phyloP scores from a whole-genome alignment of 2,329 filamentous ascomycete genomes.

The Paecilomyces formosus region DNA sequence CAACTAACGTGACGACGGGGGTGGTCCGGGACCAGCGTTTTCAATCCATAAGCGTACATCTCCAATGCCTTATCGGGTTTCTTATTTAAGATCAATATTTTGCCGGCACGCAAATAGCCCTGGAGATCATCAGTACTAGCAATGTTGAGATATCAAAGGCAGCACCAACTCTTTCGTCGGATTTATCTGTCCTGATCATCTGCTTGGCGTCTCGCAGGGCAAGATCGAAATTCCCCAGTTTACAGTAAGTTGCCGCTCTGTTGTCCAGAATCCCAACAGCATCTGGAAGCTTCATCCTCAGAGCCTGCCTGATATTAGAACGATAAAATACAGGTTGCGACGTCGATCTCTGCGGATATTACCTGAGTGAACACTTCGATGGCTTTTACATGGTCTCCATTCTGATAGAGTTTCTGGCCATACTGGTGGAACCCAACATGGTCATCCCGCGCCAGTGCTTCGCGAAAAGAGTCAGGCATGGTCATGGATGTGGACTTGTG shows the following conservation, averaged over 20 bases:
- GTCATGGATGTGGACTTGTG: neutral
- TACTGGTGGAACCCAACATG: constrained; percentile 24
- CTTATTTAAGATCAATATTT: constrained; percentile 37
- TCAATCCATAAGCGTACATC: constrained; percentile 53
- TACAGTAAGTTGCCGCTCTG: constrained; percentile 49
- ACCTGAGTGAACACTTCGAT: constrained; percentile 36
- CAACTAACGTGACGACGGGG: constrained; percentile 20
- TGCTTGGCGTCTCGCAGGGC: constrained; percentile 51
- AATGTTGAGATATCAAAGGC: neutral
- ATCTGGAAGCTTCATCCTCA: constrained; percentile 26
- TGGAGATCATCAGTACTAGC: constrained; percentile 7
- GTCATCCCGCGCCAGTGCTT: constrained; percentile 9
- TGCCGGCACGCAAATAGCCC: constrained; percentile 52
- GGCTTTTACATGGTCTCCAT: constrained; percentile 36
- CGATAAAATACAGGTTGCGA: constrained; percentile 1
- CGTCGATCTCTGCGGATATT: constrained; percentile 3
- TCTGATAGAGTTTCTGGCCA: constrained; percentile 37
- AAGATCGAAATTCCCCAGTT: constrained; percentile 41
- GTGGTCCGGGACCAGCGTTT: constrained; percentile 39
- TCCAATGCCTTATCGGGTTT: constrained; percentile 47
- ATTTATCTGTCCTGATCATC: constrained; percentile 46
- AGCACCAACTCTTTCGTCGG: constrained; percentile 42
- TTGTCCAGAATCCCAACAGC: constrained; percentile 43
- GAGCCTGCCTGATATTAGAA: constrained; percentile 21
- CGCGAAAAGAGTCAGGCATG: constrained; percentile 1